Evolutionary conservation across 2,329 filamentous ascomycete genomes (phyloP).

Genomic region (Dactylellina drechsleri): DNA sequence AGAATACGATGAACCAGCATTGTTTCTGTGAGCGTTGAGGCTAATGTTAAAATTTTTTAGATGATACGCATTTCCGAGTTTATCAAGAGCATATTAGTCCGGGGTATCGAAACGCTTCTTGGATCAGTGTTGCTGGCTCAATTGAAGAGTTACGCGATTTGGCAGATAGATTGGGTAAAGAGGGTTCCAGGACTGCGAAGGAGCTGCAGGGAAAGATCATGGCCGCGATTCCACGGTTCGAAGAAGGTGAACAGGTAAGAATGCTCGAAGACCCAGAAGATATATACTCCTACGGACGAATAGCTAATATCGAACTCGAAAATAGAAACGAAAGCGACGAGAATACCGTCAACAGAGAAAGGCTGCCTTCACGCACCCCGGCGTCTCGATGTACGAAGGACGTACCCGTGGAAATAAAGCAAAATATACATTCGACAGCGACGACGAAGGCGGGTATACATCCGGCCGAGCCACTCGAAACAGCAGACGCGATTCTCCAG

Average conservation of each 20-base stretch:
- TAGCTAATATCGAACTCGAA: background rate
- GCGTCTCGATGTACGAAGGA: constrained; percentile 93
- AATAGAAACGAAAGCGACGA: constrained; percentile 88
- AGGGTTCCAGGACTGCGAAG: constrained; percentile 80
- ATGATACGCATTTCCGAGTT: constrained; percentile 91
- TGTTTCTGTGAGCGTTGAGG: background rate
- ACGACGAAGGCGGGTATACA: constrained; percentile 77
- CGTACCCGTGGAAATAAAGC: constrained; percentile 94
- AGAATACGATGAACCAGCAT: background rate
- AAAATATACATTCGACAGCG: constrained; percentile 95
- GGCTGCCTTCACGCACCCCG: constrained; percentile 86
- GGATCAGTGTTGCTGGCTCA: constrained; percentile 90
- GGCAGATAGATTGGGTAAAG: constrained; percentile 77
- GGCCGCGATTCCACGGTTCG: constrained; percentile 85
- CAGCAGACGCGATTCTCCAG: constrained; percentile 73
- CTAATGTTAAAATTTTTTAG: constrained; percentile 60
- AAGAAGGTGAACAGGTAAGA: constrained; percentile 86
- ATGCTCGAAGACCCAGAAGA: background rate
- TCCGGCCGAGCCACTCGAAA: constrained; percentile 71
- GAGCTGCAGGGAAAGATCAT: constrained; percentile 80
- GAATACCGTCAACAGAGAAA: constrained; percentile 89
- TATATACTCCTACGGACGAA: background rate
- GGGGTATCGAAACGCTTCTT: constrained; percentile 76
- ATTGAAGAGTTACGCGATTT: constrained; percentile 85
- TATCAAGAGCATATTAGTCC: constrained; percentile 89